These are phyloP conservation scores for Nasturtium officinale DNA, from an alignment of 345 rosid genomes.

Conservation along the genomic window DNA sequence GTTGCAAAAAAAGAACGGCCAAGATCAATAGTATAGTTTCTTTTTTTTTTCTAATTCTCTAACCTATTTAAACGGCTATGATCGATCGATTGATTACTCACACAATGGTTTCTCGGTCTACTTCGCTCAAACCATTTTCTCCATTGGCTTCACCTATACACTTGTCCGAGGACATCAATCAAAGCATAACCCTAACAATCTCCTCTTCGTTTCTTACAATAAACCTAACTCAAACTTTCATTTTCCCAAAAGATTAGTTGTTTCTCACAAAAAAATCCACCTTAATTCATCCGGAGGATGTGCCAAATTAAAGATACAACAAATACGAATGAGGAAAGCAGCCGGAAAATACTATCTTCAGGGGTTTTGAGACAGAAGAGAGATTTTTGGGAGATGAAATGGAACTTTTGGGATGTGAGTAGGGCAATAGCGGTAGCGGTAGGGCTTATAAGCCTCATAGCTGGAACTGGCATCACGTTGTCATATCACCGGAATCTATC, in stretches of 20 bases:
- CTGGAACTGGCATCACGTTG: no score
- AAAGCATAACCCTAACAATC: conserved; percentile 8
- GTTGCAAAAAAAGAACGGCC: no score
- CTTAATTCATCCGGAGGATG: not conserved
- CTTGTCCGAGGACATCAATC: not conserved
- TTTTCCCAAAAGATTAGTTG: conserved; percentile 13
- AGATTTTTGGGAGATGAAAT: no score
- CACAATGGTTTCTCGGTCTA: conserved; percentile 25
- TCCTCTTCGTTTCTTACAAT: conserved; percentile 1
- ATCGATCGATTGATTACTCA: not conserved
- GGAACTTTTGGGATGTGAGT: no score
- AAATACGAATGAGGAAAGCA: no score
- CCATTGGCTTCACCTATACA: conserved; percentile 10
- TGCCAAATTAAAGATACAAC: not conserved
- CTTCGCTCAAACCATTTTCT: not conserved
- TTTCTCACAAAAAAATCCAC: conserved; percentile 9
- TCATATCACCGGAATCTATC: no score
- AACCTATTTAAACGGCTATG: conserved; percentile 13
- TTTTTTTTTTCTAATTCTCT: not conserved
- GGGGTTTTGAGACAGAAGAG: no score
- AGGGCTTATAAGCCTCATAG: no score
- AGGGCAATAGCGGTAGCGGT: no score
- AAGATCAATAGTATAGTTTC: no score
- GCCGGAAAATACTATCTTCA: no score
- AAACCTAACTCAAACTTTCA: not conserved